A percentile compares a stretch with the other conserved stretches of the same genome.
Conservation (phyloP, 2,329 filamentous ascomycete genomes). For the Volutella citrinella region DNA sequence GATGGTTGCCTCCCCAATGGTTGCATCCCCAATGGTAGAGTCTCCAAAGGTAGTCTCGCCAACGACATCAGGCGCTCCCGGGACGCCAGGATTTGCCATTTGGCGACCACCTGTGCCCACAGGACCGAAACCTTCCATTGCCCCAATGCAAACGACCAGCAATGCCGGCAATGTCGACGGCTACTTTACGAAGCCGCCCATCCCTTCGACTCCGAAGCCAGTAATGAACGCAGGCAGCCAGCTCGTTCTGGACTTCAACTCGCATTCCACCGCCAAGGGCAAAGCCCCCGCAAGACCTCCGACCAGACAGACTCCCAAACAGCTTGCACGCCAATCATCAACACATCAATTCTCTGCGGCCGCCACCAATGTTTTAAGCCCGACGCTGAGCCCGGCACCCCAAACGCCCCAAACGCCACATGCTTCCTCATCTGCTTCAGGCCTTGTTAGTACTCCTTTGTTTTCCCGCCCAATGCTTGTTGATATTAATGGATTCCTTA, state of each 20-base stretch:
- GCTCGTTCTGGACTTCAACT: constrained; percentile 36
- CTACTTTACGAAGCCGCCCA: constrained; percentile 35
- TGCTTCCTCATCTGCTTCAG: constrained; percentile 20
- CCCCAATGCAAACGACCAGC: constrained; percentile 19
- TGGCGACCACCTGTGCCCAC: constrained; percentile 34
- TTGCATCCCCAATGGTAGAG: constrained; percentile 18
- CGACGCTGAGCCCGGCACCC: constrained; percentile 30
- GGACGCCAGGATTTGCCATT: constrained; percentile 36
- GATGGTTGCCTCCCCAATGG: constrained; percentile 17
- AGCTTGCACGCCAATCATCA: constrained; percentile 22
- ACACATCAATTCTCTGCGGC: constrained; percentile 16
- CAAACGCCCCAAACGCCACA: constrained; percentile 26
- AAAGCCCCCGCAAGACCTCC: constrained; percentile 34
- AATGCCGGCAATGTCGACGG: constrained; percentile 20
- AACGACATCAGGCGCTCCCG: constrained; percentile 20
- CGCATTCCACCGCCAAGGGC: constrained; percentile 29
- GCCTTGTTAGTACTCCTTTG: constrained; percentile 22
- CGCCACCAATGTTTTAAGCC: constrained; percentile 20
- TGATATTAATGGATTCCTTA: constrained; percentile 17
- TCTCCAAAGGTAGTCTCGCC: constrained; percentile 20
- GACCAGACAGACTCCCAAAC: constrained; percentile 22
- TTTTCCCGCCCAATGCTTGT: neutral
- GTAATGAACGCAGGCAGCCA: constrained; percentile 32
- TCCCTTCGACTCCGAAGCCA: constrained; percentile 38
- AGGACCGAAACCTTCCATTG: constrained; percentile 19